Evolutionary conservation across 2,329 filamentous ascomycete species (phyloP).

Genomic region (Fusarium anthophilum): DNA sequence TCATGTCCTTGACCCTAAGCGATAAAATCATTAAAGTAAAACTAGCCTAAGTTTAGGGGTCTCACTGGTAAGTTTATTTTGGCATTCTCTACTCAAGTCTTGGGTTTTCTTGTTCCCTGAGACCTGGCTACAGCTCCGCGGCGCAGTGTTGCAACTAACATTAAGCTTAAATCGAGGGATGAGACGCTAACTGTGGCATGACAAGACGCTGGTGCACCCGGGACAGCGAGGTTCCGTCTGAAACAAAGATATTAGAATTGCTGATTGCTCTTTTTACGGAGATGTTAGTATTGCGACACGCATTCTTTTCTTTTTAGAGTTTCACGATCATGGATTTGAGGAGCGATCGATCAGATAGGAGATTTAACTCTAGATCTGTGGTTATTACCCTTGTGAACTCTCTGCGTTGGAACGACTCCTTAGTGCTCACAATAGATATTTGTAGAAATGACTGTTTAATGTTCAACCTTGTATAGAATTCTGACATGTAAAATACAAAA

Average conservation of each 20-base stretch:
- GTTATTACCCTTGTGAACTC: not conserved
- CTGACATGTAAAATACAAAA: too few relatives aligned
- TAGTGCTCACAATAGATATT: fast-evolving
- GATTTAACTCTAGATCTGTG: not conserved
- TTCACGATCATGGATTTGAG: not conserved
- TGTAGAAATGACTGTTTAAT: too few relatives aligned
- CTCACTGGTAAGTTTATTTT: too few relatives aligned
- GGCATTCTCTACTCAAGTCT: too few relatives aligned
- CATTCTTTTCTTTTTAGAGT: not conserved
- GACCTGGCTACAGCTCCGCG: not conserved
- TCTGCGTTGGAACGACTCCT: fast-evolving
- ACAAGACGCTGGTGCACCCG: slow-evolving; percentile 6
- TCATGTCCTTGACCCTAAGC: fast-evolving
- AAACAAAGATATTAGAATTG: not conserved
- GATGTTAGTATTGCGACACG: fast-evolving
- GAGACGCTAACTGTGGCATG: slow-evolving; percentile 1
- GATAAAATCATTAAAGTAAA: too few relatives aligned
- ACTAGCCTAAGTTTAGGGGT: too few relatives aligned
- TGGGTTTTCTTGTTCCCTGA: too few relatives aligned
- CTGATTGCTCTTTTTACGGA: not conserved
- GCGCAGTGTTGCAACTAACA: not conserved
- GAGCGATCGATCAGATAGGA: not conserved
- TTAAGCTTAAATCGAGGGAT: slow-evolving; percentile 6
- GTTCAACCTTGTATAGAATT: not conserved
- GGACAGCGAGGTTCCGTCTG: not conserved